These are phyloP conservation scores for Neofusicoccum sp. DNA, from an alignment of 2,329 filamentous ascomycete genomes.

Conservation along the genomic window DNA sequence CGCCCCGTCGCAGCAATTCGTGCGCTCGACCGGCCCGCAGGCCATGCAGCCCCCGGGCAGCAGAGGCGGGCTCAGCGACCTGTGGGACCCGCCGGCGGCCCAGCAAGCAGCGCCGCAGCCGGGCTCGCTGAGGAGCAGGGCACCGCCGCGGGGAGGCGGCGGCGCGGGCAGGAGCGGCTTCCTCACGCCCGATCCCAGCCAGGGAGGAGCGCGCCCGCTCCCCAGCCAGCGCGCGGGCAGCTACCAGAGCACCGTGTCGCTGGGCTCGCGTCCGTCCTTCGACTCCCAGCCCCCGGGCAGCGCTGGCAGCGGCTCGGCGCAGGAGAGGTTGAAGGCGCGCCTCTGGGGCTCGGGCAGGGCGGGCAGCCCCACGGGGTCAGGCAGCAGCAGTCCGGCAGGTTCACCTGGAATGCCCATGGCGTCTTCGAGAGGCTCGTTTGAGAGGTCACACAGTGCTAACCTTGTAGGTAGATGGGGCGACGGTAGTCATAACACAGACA, in stretches of 20 bases:
- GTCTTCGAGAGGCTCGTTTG: slow-evolving; percentile 28
- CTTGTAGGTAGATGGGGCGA: slow-evolving; percentile 8
- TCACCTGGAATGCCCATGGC: slow-evolving; percentile 7
- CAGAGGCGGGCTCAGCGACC: slow-evolving; percentile 54
- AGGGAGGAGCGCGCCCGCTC: slow-evolving; percentile 55
- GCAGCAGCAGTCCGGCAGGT: slow-evolving; percentile 16
- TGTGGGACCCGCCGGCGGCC: slow-evolving; percentile 53
- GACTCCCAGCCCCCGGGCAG: slow-evolving; percentile 40
- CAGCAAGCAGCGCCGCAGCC: slow-evolving; percentile 40
- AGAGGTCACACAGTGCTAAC: slow-evolving; percentile 22
- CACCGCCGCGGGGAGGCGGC: slow-evolving; percentile 45
- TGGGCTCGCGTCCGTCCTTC: slow-evolving; percentile 32
- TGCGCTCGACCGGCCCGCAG: slow-evolving; percentile 34
- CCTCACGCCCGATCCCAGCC: slow-evolving; percentile 25
- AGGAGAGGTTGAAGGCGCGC: slow-evolving; percentile 78
- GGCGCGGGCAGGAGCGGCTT: slow-evolving; percentile 31
- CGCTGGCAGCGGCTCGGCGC: slow-evolving; percentile 55
- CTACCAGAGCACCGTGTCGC: slow-evolving; percentile 59
- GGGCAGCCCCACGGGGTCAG: slow-evolving; percentile 49
- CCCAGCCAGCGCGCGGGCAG: slow-evolving; percentile 73
- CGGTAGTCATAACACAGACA: background rate
- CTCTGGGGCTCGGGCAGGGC: slow-evolving; percentile 68
- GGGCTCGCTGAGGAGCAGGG: slow-evolving; percentile 40
- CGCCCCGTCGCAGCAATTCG: slow-evolving; percentile 48
- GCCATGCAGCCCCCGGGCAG: slow-evolving; percentile 36